Base-by-base conservation (phyloP, 768 basidiomycete genomes). In the Podaxis sp. region DNA sequence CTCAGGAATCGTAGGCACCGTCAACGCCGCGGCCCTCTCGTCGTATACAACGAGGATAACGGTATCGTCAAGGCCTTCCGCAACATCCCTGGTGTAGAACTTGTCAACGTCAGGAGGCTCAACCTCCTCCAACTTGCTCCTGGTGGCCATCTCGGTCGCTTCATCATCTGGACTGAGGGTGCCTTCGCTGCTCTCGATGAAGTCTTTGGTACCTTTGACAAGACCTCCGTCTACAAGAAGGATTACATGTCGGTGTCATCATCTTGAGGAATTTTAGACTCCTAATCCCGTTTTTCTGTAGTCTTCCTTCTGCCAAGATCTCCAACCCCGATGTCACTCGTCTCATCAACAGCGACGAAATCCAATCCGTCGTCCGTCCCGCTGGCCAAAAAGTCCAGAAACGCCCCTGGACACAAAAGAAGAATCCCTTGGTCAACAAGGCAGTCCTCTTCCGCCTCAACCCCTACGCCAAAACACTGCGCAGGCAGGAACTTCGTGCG, bases 71-170 rank as follows among this genome's bases (percentile, higher is more conserved):
- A 93, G 78, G 96, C 97, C 5, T 98, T 99, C 91, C 89, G 96
- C 73, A 99, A 99, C 81, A 77, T 99, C 67, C 97, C 97, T 63
- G 97, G 97, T 78, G 95, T 98, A 68, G 97, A 98, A 80, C 80
- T 96, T 56, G 93, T 91, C 78, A 95, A 92, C 74, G 97, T 99
- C 67, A 85, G 88, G 74, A 79, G 91, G 55, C 81, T 99, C 69
- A 99, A 99, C 81, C 86, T 99, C 70, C 93, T 99, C 73, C 95
- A 98, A 79, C 93, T 99, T 74, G 97, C 97, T 14, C 97, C 97
- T 52, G 97, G 97, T 87, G 97, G 97, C 66, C 97, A 99, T 73
- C 88, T 99, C 62, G 97, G 97, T 63, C 93, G 97, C 64, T 99
- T 99, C 81, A 82, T 98, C 74, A 96, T 99, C 83, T 99, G 97